Percentiles rank a stretch among this genome's conserved stretches.
phyloP scores from a whole-genome alignment of 2,329 filamentous ascomycete genomes.

The Chaetomium olivaceum region DNA sequence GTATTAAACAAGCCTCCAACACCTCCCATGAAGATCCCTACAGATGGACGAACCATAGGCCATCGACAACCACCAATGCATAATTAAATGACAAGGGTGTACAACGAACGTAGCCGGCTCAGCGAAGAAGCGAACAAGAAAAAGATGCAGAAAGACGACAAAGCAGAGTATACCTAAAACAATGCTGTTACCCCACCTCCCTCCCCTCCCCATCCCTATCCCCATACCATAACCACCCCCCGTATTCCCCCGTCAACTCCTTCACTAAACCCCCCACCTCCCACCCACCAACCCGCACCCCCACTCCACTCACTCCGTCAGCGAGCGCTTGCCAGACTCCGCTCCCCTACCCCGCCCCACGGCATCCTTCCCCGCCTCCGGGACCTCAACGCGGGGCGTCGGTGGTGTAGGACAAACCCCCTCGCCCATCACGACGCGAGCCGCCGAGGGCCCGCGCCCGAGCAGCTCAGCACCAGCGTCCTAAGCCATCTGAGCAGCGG shows the following conservation, averaged over 20 bases:
- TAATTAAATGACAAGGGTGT: slow-evolving; percentile 1
- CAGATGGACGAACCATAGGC: not conserved
- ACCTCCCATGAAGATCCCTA: slow-evolving; percentile 5
- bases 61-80: slow-evolving; percentile 11
- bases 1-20: not conserved
- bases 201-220: not conserved
- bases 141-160: not conserved
- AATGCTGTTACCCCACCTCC: not conserved
- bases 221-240: not conserved
- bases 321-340: not conserved
- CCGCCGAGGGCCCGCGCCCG: not conserved
- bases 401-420: not conserved
- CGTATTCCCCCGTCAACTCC: not conserved
- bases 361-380: not conserved
- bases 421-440: not conserved
- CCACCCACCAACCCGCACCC: not conserved
- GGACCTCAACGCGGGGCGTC: not conserved
- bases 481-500: slow-evolving; percentile 47
- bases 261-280: not conserved
- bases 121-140: not conserved
- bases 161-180: slow-evolving; percentile 3
- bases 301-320: not conserved
- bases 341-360: not conserved
- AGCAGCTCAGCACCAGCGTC: slow-evolving; percentile 2
- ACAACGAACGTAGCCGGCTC: not conserved